phyloP scores from a whole-genome alignment of 805 yeast species.

The Nakazawaea molendinolei region DNA sequence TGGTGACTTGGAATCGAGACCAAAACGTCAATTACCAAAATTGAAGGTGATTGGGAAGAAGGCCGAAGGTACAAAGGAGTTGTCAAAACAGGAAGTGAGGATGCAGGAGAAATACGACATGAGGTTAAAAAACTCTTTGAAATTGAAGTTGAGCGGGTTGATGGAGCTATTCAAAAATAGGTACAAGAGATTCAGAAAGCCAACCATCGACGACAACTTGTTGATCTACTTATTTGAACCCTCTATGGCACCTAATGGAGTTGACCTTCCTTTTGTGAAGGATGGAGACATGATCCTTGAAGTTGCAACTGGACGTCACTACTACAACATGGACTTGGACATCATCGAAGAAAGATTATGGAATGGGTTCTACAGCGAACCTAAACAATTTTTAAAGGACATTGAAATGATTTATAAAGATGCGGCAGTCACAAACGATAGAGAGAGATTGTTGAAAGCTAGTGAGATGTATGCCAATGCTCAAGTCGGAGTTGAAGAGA shows the following conservation, averaged over 20 bases:
- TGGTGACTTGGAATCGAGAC: conserved; percentile 54
- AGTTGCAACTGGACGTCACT: conserved; percentile 62
- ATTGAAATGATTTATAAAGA: conserved; percentile 80
- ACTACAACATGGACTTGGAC: conserved; percentile 86
- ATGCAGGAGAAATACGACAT: conserved; percentile 62
- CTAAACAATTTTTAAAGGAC: conserved; percentile 82
- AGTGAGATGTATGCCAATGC: conserved; percentile 96
- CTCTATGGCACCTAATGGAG: conserved; percentile 24
- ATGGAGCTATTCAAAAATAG: conserved; percentile 86
- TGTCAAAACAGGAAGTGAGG: conserved; percentile 38
- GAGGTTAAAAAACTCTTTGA: conserved; percentile 75
- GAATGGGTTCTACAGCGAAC: conserved; percentile 95
- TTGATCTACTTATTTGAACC: conserved; percentile 77
- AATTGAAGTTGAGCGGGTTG: conserved; percentile 76
- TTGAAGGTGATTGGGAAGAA: conserved; percentile 23
- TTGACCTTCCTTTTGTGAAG: conserved; percentile 37
- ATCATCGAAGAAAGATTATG: conserved; percentile 90
- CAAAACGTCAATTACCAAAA: conserved; percentile 38
- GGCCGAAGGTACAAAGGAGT: conserved; percentile 7
- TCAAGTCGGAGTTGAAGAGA: conserved; percentile 91
- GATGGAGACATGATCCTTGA: conserved; percentile 79
- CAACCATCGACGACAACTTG: conserved; percentile 72
- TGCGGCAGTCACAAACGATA: conserved; percentile 64
- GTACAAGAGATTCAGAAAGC: conserved; percentile 86
- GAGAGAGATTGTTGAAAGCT: conserved; percentile 76